Percentiles rank a stretch among this genome's conserved stretches.
Evolutionary conservation across 1,284 basidiomycete genomes (phyloP).

Genomic region (Vanrija sp.): DNA sequence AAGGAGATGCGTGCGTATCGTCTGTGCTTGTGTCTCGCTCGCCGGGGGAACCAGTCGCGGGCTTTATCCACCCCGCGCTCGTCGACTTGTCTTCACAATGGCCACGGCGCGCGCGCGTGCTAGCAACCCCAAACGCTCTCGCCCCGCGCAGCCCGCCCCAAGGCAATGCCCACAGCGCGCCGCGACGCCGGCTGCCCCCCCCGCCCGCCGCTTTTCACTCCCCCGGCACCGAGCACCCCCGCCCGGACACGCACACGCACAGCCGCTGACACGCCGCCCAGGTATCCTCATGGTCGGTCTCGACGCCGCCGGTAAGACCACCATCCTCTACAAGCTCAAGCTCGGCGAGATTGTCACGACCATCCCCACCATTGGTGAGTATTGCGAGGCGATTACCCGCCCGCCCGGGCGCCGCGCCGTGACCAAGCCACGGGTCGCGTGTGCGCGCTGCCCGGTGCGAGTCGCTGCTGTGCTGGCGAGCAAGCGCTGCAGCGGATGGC

Average conservation of each 20-base stretch:
- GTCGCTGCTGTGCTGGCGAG: too few relatives aligned
- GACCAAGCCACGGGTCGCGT: too few relatives aligned
- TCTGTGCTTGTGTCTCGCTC: neutral
- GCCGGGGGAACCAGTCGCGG: neutral
- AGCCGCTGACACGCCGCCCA: constrained; percentile 22
- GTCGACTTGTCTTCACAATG: neutral
- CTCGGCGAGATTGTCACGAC: constrained; percentile 98
- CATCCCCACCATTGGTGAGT: constrained; percentile 66
- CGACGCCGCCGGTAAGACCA: constrained; percentile 95
- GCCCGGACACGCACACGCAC: neutral
- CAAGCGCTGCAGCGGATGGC: too few relatives aligned
- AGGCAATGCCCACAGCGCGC: neutral
- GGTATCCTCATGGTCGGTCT: constrained; percentile 77
- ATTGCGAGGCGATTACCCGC: too few relatives aligned
- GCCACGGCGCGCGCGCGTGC: neutral
- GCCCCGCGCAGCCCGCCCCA: neutral
- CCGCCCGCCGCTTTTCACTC: neutral
- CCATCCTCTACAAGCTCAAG: constrained; percentile 97
- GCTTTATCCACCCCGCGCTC: neutral
- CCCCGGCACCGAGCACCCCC: neutral
- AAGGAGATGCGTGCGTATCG: constrained; percentile 92
- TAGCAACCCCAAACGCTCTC: neutral
- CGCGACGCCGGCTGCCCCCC: too few relatives aligned
- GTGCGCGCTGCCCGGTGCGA: too few relatives aligned
- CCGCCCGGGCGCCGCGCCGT: too few relatives aligned